Evolutionary conservation across 352 stramenopile genomes (phyloP).

Genomic region (Globisporangium megalacanthum): DNA sequence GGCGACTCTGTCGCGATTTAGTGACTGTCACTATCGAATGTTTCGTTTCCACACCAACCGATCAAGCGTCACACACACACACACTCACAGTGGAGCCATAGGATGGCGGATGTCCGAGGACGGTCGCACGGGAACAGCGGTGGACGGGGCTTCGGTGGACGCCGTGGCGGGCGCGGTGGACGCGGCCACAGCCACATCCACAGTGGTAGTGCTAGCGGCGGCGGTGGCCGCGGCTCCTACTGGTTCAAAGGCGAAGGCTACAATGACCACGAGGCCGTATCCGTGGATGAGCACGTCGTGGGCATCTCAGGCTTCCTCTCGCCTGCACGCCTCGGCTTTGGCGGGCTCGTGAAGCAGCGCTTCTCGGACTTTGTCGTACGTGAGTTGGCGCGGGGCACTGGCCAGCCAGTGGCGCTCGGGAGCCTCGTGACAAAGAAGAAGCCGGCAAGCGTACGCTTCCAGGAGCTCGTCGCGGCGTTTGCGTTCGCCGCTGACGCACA

Average conservation of each 20-base stretch:
- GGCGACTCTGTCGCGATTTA: no score
- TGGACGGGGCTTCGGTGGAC: constrained; percentile 19
- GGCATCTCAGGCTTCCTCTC: constrained; percentile 52
- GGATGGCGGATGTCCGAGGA: not conserved
- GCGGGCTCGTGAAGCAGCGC: constrained; percentile 71
- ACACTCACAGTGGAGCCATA: not conserved
- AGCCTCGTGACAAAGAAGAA: constrained; percentile 36
- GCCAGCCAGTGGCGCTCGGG: constrained; percentile 27
- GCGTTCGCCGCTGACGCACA: constrained; percentile 6
- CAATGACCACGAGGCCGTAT: constrained; percentile 55
- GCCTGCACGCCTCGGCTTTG: constrained; percentile 35
- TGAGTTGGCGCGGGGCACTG: constrained; percentile 31
- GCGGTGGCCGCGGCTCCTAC: constrained; percentile 10
- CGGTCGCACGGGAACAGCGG: constrained; percentile 1
- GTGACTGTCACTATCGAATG: no score
- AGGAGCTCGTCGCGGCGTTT: constrained; percentile 36
- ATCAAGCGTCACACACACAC: not conserved
- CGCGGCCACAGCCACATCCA: constrained; percentile 9
- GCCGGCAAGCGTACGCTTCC: constrained; percentile 22
- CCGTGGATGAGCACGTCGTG: constrained; percentile 56
- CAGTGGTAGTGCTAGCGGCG: not conserved
- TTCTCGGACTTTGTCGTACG: constrained; percentile 86
- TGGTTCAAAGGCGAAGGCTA: constrained; percentile 62
- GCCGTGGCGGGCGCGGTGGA: constrained; percentile 15
- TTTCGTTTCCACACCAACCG: no score